A percentile compares a stretch with the other conserved stretches of the same genome.
Conservation (phyloP, 1,284 basidiomycete genomes). For the Schizophyllum commune region DNA sequence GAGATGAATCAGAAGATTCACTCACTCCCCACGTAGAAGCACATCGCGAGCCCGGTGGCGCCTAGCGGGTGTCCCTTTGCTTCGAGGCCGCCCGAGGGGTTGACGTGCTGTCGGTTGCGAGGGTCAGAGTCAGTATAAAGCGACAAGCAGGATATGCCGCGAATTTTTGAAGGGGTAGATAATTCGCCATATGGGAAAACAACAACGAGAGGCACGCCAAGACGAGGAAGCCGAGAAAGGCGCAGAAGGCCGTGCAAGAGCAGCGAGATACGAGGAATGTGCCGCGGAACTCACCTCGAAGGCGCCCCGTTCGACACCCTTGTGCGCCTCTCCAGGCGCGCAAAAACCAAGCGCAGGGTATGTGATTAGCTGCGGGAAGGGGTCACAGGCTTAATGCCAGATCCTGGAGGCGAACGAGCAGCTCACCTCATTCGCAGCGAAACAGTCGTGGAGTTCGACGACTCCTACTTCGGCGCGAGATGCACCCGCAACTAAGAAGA, state of each 20-base stretch:
- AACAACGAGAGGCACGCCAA: no score
- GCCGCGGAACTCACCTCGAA: conserved; percentile 78
- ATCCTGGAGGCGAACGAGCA: neutral
- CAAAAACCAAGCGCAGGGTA: conserved; percentile 82
- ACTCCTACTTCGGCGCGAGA: conserved; percentile 76
- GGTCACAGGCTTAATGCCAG: neutral
- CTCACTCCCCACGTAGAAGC: conserved; percentile 59
- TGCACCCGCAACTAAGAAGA: conserved; percentile 33
- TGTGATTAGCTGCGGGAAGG: conserved; percentile 53
- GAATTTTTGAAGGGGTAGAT: conserved; percentile 36
- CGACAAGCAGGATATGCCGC: conserved; percentile 22
- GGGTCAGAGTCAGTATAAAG: no score
- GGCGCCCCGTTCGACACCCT: conserved; percentile 69
- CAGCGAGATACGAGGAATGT: neutral
- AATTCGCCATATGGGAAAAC: no score
- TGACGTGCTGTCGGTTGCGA: conserved; percentile 79
- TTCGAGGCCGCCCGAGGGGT: conserved; percentile 82
- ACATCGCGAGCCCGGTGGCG: conserved; percentile 82
- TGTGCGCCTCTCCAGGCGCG: conserved; percentile 60
- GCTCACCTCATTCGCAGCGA: conserved; percentile 66
- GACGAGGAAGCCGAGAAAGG: neutral
- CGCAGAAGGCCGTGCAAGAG: no score
- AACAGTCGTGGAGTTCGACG: conserved; percentile 83
- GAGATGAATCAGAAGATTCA: neutral
- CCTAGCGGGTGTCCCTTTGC: conserved; percentile 84